phyloP scores from a whole-genome alignment of 805 yeast species.

The Saccharomycopsis oosterbeekiorum region DNA sequence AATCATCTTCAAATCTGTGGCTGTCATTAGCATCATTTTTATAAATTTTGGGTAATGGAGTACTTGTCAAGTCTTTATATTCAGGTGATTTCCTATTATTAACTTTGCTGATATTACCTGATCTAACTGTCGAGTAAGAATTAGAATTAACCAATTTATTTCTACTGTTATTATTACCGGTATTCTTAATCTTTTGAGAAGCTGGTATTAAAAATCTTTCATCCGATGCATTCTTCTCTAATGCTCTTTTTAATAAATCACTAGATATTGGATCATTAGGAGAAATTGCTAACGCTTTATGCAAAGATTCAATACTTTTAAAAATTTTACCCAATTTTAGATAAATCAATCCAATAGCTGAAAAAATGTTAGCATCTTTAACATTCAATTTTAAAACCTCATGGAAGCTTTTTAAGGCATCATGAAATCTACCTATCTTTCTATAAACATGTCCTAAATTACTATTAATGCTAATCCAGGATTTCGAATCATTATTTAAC shows the following conservation, averaged over 20 bases:
- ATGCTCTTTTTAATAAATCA: constrained; percentile 72
- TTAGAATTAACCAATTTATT: not conserved
- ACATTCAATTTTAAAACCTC: constrained; percentile 63
- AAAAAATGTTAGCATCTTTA: constrained; percentile 61
- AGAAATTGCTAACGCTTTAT: constrained; percentile 66
- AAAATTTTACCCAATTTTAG: constrained; percentile 54
- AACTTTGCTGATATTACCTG: not conserved
- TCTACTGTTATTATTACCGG: not conserved
- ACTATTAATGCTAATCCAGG: constrained; percentile 77
- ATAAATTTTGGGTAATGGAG: constrained; percentile 16
- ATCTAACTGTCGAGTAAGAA: not conserved
- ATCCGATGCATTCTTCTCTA: constrained; percentile 31
- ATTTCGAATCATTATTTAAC: constrained; percentile 67
- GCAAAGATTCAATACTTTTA: constrained; percentile 68
- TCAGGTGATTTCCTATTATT: not conserved
- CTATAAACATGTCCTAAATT: constrained; percentile 87
- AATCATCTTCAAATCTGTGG: constrained; percentile 1
- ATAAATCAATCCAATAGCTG: constrained; percentile 79
- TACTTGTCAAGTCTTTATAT: constrained; percentile 10
- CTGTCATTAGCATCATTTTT: not conserved
- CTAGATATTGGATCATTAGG: constrained; percentile 80
- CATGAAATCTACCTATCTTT: constrained; percentile 46
- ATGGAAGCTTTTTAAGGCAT: constrained; percentile 66
- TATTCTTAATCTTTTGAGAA: not conserved
- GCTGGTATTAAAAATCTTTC: not conserved